These are phyloP conservation scores for Apiospora marii DNA, from an alignment of 2,329 filamentous ascomycete genomes.

Conservation along the genomic window DNA sequence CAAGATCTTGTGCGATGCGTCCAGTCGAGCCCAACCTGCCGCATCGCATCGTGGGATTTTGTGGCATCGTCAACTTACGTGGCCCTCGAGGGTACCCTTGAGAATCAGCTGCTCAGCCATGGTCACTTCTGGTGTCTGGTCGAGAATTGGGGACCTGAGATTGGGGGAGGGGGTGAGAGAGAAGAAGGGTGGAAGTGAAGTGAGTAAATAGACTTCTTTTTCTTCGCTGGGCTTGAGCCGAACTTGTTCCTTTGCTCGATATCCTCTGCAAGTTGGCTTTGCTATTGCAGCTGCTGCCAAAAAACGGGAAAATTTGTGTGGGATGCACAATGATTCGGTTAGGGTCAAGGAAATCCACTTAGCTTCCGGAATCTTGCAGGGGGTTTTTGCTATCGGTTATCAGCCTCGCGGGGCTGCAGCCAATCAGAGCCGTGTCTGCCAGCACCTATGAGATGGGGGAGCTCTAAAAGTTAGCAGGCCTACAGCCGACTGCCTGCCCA, in stretches of 20 bases:
- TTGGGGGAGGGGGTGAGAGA: slow-evolving; percentile 45
- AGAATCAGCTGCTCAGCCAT: slow-evolving; percentile 96
- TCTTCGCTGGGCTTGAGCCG: slow-evolving; percentile 32
- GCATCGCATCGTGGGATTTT: slow-evolving; percentile 30
- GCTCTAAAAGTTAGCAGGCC: slow-evolving; percentile 5
- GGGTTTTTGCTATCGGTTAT: slow-evolving; percentile 21
- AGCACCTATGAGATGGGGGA: slow-evolving; percentile 13
- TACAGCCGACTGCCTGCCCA: slow-evolving; percentile 27
- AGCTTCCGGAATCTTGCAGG: slow-evolving; percentile 15
- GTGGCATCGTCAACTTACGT: slow-evolving; percentile 65
- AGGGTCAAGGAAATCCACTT: slow-evolving; percentile 48
- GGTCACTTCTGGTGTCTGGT: slow-evolving; percentile 39
- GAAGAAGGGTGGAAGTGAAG: slow-evolving; percentile 36
- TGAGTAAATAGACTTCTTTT: slow-evolving; percentile 30
- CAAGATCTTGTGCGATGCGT: neutral
- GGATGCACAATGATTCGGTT: slow-evolving; percentile 50
- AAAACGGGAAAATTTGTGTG: slow-evolving; percentile 54
- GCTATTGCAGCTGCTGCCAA: slow-evolving; percentile 50
- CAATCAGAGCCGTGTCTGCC: slow-evolving; percentile 33
- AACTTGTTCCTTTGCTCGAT: slow-evolving; percentile 23
- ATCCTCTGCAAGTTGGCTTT: slow-evolving; percentile 36
- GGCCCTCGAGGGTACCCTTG: slow-evolving; percentile 97
- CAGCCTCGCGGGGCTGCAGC: slow-evolving; percentile 38
- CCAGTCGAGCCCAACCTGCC: slow-evolving; percentile 25
- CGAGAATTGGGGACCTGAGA: slow-evolving; percentile 34